Base-by-base conservation (phyloP, 345 rosid species). In the Rhizophora mangle region DNA sequence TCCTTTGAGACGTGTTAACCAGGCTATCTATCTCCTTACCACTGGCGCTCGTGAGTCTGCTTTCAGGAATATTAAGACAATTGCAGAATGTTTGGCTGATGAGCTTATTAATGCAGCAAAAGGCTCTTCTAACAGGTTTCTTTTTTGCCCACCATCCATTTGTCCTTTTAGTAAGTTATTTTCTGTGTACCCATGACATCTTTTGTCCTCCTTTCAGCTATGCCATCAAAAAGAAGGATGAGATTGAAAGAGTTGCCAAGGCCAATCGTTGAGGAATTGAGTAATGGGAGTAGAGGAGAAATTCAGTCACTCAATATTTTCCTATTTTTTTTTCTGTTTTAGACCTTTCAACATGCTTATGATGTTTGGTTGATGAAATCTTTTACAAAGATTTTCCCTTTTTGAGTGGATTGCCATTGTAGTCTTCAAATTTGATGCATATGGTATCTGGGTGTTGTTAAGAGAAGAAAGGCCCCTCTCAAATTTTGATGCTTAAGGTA, bases 31-130 rank as follows among this genome's bases (percentile, higher is more conserved):
- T 62, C 83, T 94, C 6, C 83, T 94, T 21, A 94, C 97, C 0
- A 94, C 98, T 30, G 96, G 98, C 74, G 97, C 98, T 13, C 92
- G 98, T 65, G 97, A 91, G 61, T 83, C 98, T 69, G 97, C 97
- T 3, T 94, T 94, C 71, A 85, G 98, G 56, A 94, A 88, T 79
- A 85, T 94, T 63, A 94, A 94, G 83, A 89, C 96, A 6, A 88
- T 91, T 22, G 98, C 98, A 2, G 98, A 94, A 66, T 94, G 98
- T 24, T 83, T 91, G 81, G 98, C 98, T 22, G 98, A 94, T 80
- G 98, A 94, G 69, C 96, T 94, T 56, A 94, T 94, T 66, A 94
- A 94, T 76, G 98, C 98, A 51, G 98, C 96, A 0, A 94, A 94
- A 80, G 98, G 98, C 30, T 94, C 98, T 20, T 94, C 98, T 60